phyloP scores from a whole-genome alignment of 352 stramenopile genomes.

The Pythium angustatum region DNA sequence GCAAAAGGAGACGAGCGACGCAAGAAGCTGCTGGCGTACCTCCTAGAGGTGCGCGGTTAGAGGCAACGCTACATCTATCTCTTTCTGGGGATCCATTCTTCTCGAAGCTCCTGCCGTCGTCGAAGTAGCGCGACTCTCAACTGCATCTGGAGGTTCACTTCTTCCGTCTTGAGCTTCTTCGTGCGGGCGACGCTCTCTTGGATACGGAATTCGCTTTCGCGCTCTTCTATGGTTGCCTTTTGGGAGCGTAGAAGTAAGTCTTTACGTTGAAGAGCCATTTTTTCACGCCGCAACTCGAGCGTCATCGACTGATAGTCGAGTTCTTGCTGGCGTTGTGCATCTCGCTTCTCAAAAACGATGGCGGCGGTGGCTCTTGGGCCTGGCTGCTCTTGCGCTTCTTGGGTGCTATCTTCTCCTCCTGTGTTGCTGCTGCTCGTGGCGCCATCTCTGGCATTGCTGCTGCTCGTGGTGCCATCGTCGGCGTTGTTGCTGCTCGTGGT shows the following conservation, averaged over 20 bases:
- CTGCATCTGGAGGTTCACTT: conserved; percentile 6
- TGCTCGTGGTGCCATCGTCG: too few relatives aligned
- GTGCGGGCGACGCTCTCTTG: neutral
- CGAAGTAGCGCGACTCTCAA: conserved; percentile 17
- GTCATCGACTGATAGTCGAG: neutral
- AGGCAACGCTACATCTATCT: conserved; percentile 26
- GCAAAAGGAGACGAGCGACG: conserved; percentile 19
- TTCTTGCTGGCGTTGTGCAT: too few relatives aligned
- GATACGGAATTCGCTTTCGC: neutral
- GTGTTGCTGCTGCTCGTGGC: too few relatives aligned
- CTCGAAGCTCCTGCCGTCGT: conserved; percentile 13
- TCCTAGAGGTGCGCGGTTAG: conserved; percentile 25
- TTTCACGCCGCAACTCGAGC: neutral
- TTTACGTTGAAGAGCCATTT: conserved; percentile 1
- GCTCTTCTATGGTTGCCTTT: neutral
- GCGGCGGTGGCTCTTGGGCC: too few relatives aligned
- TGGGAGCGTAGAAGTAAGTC: neutral
- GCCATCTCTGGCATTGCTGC: too few relatives aligned
- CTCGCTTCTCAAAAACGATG: too few relatives aligned
- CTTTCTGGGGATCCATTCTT: conserved; percentile 23
- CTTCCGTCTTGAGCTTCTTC: conserved; percentile 9
- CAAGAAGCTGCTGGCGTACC: conserved; percentile 22
- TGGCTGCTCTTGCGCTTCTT: too few relatives aligned
- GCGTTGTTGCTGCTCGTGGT: too few relatives aligned
- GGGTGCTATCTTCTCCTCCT: too few relatives aligned